Evolutionary conservation across 2,329 filamentous ascomycete species (phyloP).

Genomic region (Fusarium sp.): DNA sequence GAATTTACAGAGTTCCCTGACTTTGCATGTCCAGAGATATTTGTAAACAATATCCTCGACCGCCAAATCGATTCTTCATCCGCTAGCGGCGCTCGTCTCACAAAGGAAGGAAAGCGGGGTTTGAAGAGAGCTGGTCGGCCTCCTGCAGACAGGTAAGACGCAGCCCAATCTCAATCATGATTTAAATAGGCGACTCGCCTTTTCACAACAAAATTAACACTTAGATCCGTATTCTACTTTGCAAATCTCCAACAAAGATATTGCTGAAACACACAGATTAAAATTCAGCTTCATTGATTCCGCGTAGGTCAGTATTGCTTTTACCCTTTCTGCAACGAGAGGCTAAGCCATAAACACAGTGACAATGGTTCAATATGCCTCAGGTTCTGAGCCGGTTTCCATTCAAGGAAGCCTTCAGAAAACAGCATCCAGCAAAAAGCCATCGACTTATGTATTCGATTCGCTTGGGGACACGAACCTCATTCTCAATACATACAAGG

Average conservation of each 20-base stretch:
- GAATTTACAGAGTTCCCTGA: too few relatives aligned
- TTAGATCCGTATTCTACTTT: background rate
- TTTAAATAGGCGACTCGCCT: background rate
- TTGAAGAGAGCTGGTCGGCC: background rate
- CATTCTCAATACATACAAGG: background rate
- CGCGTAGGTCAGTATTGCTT: background rate
- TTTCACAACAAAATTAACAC: background rate
- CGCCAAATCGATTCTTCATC: too few relatives aligned
- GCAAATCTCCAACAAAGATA: too few relatives aligned
- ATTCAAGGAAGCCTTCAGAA: background rate
- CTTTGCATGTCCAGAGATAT: too few relatives aligned
- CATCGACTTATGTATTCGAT: background rate
- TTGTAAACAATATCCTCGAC: too few relatives aligned
- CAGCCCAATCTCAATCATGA: background rate
- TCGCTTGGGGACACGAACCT: background rate
- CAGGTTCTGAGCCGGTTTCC: background rate
- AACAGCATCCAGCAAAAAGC: background rate
- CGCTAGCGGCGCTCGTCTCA: background rate
- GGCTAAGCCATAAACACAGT: background rate
- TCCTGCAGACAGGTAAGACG: background rate
- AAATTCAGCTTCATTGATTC: background rate
- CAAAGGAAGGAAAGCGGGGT: background rate
- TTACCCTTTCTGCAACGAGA: background rate
- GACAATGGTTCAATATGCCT: background rate
- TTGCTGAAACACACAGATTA: background rate